Base-by-base conservation (phyloP, 1,284 basidiomycete species). In the Somion occarium region DNA sequence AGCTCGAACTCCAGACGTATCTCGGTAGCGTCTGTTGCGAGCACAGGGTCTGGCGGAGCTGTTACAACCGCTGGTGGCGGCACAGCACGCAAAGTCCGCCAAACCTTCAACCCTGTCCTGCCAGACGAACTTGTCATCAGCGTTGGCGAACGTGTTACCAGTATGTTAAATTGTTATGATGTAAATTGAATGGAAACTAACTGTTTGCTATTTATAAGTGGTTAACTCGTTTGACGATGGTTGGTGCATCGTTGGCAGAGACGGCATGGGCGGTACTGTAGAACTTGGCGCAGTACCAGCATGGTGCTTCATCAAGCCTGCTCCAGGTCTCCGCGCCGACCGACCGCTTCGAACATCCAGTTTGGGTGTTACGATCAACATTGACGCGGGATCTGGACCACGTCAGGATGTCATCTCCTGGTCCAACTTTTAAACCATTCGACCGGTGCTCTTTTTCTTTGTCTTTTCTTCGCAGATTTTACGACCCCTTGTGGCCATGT, bases 171-270 rank as follows among this genome's bases (percentile, higher is more conserved):
- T n/a, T n/a, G 20, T 41, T 43, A 12, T 20, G 19, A n/a, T n/a
- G n/a, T n/a, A n/a, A n/a, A n/a, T n/a, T n/a, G n/a, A n/a, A n/a
- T n/a, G n/a, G n/a, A n/a, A n/a, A n/a, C n/a, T n/a, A n/a, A n/a
- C 20, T 24, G 13, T 44, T 30, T 44, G 2, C 20, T 20, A 26
- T 45, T 4, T 39, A 38, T 45, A 43, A 56, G 55, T 59, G 23
- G 50, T 59, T 13, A 59, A 53, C 44, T 56, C 55, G 30, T 59
- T 50, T 59, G 83, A 88, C 53, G 86, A 89, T 53, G 86, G 85
- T 1, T 90, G 86, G 87, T 87, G 83, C 61, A 72, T 87, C 52
- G 83, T 86, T 46, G 80, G 78, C 15, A 71, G 83, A 30, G 76
- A 82, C 51, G 69, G 69, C 55, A 61, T 75, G 44, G 71, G 75